Percentiles rank a stretch among this genome's conserved stretches.
Conservation (phyloP, 2,329 filamentous ascomycete species). For the Arthrobotrys conoides region DNA sequence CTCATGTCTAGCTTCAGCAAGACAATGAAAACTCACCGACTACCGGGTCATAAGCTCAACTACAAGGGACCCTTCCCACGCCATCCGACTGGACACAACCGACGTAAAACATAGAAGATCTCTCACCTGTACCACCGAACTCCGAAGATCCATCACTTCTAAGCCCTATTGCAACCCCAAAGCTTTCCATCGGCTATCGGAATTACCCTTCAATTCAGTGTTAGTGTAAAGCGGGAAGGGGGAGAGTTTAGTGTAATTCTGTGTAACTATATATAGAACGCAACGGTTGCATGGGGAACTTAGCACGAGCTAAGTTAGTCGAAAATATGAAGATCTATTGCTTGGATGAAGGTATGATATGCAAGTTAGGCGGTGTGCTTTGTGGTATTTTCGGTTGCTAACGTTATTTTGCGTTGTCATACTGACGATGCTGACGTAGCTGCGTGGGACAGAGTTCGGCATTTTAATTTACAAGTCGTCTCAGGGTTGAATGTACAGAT, state of each 20-base stretch:
- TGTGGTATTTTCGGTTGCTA: slow-evolving; percentile 37
- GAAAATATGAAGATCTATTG: slow-evolving; percentile 31
- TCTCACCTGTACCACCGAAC: slow-evolving; percentile 12
- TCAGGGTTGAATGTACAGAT: not conserved
- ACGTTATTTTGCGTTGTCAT: slow-evolving; percentile 61
- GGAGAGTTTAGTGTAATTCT: not conserved
- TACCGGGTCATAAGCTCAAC: not conserved
- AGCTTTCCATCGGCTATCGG: slow-evolving; percentile 36
- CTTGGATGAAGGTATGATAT: slow-evolving; percentile 12
- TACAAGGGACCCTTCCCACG: slow-evolving; percentile 2
- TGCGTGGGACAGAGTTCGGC: not conserved
- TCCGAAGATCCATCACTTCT: slow-evolving; percentile 27
- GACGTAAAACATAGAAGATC: slow-evolving; percentile 20
- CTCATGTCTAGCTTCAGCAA: not conserved
- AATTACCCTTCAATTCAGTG: not conserved
- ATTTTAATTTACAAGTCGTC: not conserved
- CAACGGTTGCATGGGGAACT: slow-evolving; percentile 18
- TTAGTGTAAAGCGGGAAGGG: not conserved
- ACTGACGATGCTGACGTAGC: slow-evolving; percentile 47
- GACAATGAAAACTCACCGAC: slow-evolving; percentile 3
- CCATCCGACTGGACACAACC: slow-evolving; percentile 22
- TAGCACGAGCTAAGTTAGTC: not conserved
- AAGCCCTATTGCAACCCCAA: slow-evolving; percentile 35
- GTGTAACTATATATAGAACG: slow-evolving; percentile 52
- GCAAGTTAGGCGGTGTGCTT: too few species aligned